Base-by-base conservation (phyloP, 2,329 filamentous ascomycete species). In the Calonectria honghensis region DNA sequence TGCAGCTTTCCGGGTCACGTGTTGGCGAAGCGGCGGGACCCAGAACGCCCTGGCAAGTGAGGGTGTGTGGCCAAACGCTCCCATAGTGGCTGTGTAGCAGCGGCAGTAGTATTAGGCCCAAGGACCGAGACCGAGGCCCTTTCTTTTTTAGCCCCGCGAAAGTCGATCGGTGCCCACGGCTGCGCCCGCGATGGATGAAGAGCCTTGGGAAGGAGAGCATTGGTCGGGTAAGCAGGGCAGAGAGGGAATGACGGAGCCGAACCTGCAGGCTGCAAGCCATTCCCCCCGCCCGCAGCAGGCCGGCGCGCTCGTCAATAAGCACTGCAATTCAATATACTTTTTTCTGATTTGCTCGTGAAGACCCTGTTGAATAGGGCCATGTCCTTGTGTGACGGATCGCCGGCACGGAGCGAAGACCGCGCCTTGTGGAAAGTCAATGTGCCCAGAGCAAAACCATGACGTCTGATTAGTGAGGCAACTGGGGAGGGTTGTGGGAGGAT, bases 361-460 rank as follows among this genome's bases (percentile, higher is more conserved):
- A 13, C 32, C 35, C 41, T 45, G 18, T 7, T 20, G 41, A 7
- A 48, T n/a, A 5, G n/a, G 45, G 18, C 37, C 24, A 63, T 41
- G 24, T 35, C 57, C 35, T 27, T 61, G 35, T 61, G 35, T 61
- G 57, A 41, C 57, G 57, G 57, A 61, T 61, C 57, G 37, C 35
- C 57, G 57, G 35, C 57, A 63, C 24, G 57, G 57, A 39, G 57
- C 57, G 57, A 63, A 41, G 35, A n/a, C 57, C 16, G 57, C n/a
- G 11, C 24, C 57, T 29, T 41, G 57, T 41, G 52, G 41, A 61
- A 63, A 63, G 24, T 29, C 57, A 63, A 63, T 63, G 35, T 41
- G 13, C 7, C 37, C 35, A 16, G n/a, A 63, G n/a, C 13, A 41
- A 63, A 63, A 24, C 9, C 57, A 63, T 41, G 57, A 63, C 57